Evolutionary conservation across 2,329 filamentous ascomycete species (phyloP), one percentile per base, ranked within the genome.

Genomic region (Epichloe amarillans): DNA sequence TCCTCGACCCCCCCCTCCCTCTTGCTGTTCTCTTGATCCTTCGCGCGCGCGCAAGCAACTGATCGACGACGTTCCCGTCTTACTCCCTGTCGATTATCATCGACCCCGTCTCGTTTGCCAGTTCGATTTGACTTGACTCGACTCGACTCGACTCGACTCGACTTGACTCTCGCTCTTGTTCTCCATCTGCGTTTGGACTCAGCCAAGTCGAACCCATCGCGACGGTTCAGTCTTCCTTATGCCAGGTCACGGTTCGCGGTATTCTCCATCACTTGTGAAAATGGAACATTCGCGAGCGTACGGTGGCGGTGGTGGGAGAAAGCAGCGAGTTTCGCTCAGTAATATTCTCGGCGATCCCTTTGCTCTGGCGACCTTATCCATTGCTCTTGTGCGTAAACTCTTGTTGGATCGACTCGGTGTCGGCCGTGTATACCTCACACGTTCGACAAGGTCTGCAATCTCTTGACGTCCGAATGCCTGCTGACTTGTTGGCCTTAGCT

Each of bases 331-430:
- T 17, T 53, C 52, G 7, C 69, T 90, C 68, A 86, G 86, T 65
- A 94, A 96, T 70, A 89, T 98, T 61, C 77, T 96, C 54, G 93
- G 93, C 61, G 91, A 98, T 70, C 93, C 93, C 5, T 97, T 98
- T 69, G 90, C 91, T 53, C 79, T 98, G 54, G 89, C 90, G 50
- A 97, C 93, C 37, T 81, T 95, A 56, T 96, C 91, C 52, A 96
- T 97, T 67, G 81, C 86, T 56, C 76, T 87, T 64, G 91, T 96
- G 80, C 68, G 88, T 79, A 35, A n/a, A 6, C 19, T 37, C 30
- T 15, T 41, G 46, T 49, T 39, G 15, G 26, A 33, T 41, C 44
- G 30, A n/a, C 8, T 30, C 23, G 8, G 19, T n/a, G 19, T n/a
- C n/a, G 30, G 30, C 30, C 26, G 26, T 38, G 12, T 45, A 8